Evolutionary conservation across 2,329 filamentous ascomycete genomes (phyloP), one percentile per base, ranked within the genome.

Genomic region (Diaporthe ilicicola): DNA sequence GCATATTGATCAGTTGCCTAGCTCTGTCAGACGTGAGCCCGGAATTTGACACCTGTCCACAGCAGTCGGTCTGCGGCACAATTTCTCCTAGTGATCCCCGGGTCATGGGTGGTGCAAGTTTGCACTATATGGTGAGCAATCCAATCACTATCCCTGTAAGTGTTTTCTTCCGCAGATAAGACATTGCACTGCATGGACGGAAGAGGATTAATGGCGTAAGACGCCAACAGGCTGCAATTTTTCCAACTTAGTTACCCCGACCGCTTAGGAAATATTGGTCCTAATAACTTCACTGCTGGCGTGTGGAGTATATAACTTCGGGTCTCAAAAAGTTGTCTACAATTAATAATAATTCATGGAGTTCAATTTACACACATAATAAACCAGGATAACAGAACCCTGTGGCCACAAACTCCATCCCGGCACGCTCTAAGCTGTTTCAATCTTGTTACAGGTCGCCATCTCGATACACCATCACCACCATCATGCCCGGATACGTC

Each of bases 401-500:
- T n/a, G 17, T 29, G 2, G 13, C 44, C 13, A 50, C 10, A 24
- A 2, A 15, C 34, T 32, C 15, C 46, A 64, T 15, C 34, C 8
- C 7, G 12, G 12, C 8, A 24, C 22, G 22, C 4, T 19, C 8
- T 27, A 22, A 42, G n/a, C 48, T 34, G 7, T 13, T 46, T 24
- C 32, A 39, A 34, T 7, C 32, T 9, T 19, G 9, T n/a, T 27
- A 42, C 54, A 50, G 10, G n/a, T 29, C 19, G 7, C 22, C 22
- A 17, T 22, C 32, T 3, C 9, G 19, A 7, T 4, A 15, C 13
- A 17, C 2, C 9, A n/a, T 13, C n/a, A 6, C 32, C 69, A n/a
- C 15, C n/a, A 10, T 22, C 69, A 72, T 72, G 71, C 15, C 70
- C 19, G 32, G 54, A 4, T 67, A 62, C 53, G 32, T 55, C n/a